phyloP scores from a whole-genome alignment of 768 basidiomycete genomes.

The Boletus bicolor region DNA sequence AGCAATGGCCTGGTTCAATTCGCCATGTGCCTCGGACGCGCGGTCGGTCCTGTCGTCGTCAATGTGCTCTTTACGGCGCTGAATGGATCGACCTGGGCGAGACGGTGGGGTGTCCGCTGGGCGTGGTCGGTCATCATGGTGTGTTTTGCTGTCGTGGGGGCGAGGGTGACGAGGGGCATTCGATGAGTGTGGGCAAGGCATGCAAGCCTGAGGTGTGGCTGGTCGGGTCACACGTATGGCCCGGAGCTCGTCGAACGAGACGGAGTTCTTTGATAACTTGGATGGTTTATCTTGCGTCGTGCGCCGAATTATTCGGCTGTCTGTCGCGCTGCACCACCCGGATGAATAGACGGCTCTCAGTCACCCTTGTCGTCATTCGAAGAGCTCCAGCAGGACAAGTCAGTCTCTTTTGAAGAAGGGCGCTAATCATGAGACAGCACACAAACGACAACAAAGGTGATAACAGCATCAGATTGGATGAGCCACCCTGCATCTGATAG shows the following conservation, averaged over 20 bases:
- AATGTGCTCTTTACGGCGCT: constrained; percentile 21
- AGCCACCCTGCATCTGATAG: not conserved
- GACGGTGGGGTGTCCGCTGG: constrained; percentile 2
- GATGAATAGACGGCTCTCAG: no score
- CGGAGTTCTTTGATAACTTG: not conserved
- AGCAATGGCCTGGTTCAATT: constrained; percentile 61
- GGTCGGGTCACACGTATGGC: no score
- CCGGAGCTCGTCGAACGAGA: not conserved
- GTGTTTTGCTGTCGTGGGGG: constrained; percentile 1
- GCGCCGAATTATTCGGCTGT: no score
- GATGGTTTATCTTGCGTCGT: not conserved
- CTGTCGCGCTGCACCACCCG: no score
- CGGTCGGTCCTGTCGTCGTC: constrained; percentile 43
- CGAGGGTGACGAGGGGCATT: constrained; percentile 7
- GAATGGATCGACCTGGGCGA: constrained; percentile 12
- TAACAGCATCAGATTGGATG: not conserved
- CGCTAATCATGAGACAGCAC: not conserved
- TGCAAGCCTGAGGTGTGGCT: no score
- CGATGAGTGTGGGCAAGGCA: not conserved
- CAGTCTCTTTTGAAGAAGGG: not conserved
- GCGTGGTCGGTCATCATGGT: constrained; percentile 12
- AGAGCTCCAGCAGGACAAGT: not conserved
- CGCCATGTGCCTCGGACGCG: constrained; percentile 51
- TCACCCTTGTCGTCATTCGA: not conserved
- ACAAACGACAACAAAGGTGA: not conserved